Percentiles rank a stretch among this genome's conserved stretches.
Conservation (phyloP, 1,139 yeast species). For the Zygoascus meyerae region DNA sequence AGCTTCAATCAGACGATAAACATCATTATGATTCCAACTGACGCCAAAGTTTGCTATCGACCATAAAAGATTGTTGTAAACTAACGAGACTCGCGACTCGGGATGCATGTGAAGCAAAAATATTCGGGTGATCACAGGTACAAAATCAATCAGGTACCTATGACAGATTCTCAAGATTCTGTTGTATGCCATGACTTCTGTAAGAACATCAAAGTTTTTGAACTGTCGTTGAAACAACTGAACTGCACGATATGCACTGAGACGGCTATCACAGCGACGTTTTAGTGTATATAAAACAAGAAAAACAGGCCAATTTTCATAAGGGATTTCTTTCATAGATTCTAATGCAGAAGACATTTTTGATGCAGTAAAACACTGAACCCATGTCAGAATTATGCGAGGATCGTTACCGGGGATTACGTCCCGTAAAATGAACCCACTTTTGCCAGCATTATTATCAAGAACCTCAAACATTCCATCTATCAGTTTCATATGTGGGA, state of each 20-base stretch:
- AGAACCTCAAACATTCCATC: not conserved
- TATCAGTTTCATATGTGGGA: too few relatives aligned
- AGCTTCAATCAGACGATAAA: constrained; percentile 23
- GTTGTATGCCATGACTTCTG: constrained; percentile 24
- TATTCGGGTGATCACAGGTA: constrained; percentile 26
- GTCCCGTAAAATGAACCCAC: not conserved
- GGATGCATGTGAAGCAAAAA: constrained; percentile 19
- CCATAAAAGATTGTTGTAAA: constrained; percentile 31
- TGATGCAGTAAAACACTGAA: constrained; percentile 20
- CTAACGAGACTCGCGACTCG: constrained; percentile 13
- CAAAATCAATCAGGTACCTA: constrained; percentile 23
- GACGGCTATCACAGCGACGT: constrained; percentile 22
- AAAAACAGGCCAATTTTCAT: constrained; percentile 28
- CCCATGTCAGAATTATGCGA: constrained; percentile 17
- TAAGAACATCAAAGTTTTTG: constrained; percentile 12
- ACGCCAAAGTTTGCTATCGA: constrained; percentile 27
- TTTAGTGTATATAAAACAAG: constrained; percentile 26
- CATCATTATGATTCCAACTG: constrained; percentile 21
- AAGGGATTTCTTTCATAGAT: constrained; percentile 18
- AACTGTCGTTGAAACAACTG: constrained; percentile 19
- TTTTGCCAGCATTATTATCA: too few relatives aligned
- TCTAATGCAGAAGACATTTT: constrained; percentile 20
- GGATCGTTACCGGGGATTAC: not conserved
- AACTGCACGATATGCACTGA: constrained; percentile 25
- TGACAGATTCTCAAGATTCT: constrained; percentile 23